Conservation (phyloP, 164 flowering plant genomes). For the Cinnamomum micranthum region DNA sequence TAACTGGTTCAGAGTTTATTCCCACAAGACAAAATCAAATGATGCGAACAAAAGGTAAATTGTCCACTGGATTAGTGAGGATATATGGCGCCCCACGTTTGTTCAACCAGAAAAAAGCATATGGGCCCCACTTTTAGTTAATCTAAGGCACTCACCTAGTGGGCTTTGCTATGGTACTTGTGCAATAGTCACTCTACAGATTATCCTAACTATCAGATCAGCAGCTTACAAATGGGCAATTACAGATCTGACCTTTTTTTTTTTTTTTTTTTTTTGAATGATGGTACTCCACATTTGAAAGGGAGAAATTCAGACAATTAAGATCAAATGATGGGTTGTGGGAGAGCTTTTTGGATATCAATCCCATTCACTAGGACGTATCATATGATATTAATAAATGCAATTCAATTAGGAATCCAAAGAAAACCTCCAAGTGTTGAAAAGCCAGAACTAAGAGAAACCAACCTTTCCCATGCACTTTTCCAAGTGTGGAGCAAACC, state of each 20-base stretch:
- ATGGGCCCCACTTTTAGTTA: neutral
- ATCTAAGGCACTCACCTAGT: neutral
- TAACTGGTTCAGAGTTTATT: neutral
- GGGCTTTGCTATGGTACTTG: neutral
- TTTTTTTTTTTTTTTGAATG: no score
- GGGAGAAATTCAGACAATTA: neutral
- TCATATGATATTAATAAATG: neutral
- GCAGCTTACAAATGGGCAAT: no score
- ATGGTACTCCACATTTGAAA: neutral
- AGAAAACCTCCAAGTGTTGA: neutral
- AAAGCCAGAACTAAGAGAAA: neutral
- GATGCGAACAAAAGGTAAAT: neutral
- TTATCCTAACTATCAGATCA: no score
- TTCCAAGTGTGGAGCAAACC: conserved; percentile 96
- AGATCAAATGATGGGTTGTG: neutral
- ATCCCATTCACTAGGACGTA: neutral
- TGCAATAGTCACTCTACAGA: neutral
- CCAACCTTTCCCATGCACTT: conserved; percentile 98
- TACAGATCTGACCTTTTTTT: no score
- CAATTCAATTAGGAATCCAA: neutral
- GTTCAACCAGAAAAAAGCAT: neutral
- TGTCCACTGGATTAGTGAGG: no score
- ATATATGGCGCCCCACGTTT: no score
- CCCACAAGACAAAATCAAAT: neutral
- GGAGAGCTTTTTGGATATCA: neutral